These are phyloP conservation scores for Prillingera fragicola DNA, from an alignment of 1,284 basidiomycete genomes.

Conservation along the genomic window DNA sequence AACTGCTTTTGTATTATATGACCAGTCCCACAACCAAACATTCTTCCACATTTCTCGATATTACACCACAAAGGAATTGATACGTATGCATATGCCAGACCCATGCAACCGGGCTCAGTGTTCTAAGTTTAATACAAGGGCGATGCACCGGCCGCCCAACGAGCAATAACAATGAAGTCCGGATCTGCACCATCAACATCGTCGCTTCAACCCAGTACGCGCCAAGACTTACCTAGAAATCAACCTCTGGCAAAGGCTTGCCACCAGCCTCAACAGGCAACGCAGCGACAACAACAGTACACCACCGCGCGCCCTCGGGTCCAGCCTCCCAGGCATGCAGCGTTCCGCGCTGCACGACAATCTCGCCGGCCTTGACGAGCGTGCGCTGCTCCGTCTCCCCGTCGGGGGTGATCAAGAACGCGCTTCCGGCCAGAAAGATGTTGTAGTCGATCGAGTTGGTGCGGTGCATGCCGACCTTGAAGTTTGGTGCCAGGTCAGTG, in stretches of 20 bases:
- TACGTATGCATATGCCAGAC: too few relatives aligned
- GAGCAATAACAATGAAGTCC: too few relatives aligned
- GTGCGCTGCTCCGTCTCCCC: slow-evolving; percentile 25
- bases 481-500: slow-evolving; percentile 38
- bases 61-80: too few relatives aligned
- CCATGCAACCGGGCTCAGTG: too few relatives aligned
- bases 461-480: slow-evolving; percentile 35
- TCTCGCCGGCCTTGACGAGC: slow-evolving; percentile 34
- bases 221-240: too few relatives aligned
- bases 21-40: too few relatives aligned
- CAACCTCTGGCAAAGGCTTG: slow-evolving; percentile 31
- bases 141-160: too few relatives aligned
- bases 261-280: slow-evolving; percentile 32
- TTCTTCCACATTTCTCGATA: too few relatives aligned
- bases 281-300: slow-evolving; percentile 40
- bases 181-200: too few relatives aligned
- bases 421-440: slow-evolving; percentile 33
- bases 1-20: too few relatives aligned
- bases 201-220: too few relatives aligned
- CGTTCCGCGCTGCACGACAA: slow-evolving; percentile 45
- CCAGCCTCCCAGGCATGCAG: slow-evolving; percentile 46
- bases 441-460: slow-evolving; percentile 45
- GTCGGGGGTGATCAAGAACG: slow-evolving; percentile 31
- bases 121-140: too few relatives aligned
- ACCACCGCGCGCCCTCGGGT: slow-evolving; percentile 38